These are phyloP conservation scores for Saprolegnia diclina DNA, from an alignment of 352 stramenopile species.

Conservation along the genomic window DNA sequence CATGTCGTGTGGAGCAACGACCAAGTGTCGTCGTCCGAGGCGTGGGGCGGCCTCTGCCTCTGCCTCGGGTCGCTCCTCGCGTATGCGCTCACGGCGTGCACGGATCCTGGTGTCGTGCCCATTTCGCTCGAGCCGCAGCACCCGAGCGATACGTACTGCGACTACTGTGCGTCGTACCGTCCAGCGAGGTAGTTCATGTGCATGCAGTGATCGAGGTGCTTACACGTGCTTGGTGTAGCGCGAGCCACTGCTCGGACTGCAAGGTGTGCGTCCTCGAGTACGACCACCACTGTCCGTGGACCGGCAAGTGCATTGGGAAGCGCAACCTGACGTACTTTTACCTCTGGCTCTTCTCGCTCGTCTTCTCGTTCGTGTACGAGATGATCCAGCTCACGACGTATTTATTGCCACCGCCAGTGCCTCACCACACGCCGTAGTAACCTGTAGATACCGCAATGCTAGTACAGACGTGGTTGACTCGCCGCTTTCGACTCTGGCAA, in stretches of 20 bases:
- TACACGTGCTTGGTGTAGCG: slow-evolving; percentile 30
- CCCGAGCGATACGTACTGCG: slow-evolving; percentile 70
- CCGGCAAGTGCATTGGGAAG: slow-evolving; percentile 41
- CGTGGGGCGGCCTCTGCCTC: slow-evolving; percentile 47
- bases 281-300: slow-evolving; percentile 45
- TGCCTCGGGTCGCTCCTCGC: slow-evolving; percentile 48
- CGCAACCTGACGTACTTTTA: slow-evolving; percentile 38
- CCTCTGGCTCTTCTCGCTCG: slow-evolving; percentile 67
- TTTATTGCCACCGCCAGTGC: slow-evolving; percentile 51
- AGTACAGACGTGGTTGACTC: too few relatives aligned
- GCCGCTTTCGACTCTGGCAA: too few relatives aligned
- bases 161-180: slow-evolving; percentile 72
- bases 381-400: slow-evolving; percentile 86
- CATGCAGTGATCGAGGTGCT: background rate
- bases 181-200: slow-evolving; percentile 46
- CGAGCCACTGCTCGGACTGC: slow-evolving; percentile 83
- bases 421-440: background rate
- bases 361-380: slow-evolving; percentile 82
- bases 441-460: background rate
- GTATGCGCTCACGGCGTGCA: slow-evolving; percentile 71
- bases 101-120: slow-evolving; percentile 60
- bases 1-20: slow-evolving; percentile 45
- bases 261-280: slow-evolving; percentile 83
- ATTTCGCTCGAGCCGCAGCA: slow-evolving; percentile 18
- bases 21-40: slow-evolving; percentile 39